These are phyloP conservation scores for Malus domestica DNA, from an alignment of 306 rosid species.

Conservation along the genomic window DNA sequence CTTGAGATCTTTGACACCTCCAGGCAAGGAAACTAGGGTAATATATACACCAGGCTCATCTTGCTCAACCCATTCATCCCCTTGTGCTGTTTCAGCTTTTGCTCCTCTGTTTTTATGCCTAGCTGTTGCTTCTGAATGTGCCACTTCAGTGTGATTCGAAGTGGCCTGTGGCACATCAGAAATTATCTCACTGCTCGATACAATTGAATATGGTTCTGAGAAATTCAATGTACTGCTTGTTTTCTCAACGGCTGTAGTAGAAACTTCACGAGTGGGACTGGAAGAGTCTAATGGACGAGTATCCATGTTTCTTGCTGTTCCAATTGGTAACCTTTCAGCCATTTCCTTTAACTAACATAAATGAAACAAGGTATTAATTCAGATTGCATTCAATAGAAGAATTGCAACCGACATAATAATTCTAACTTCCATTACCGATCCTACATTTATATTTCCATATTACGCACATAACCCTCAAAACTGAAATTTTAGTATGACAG, in stretches of 20 bases:
- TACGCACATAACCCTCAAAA: neutral
- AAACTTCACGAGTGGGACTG: slow-evolving; percentile 39
- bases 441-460: neutral
- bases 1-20: slow-evolving; percentile 78
- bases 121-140: slow-evolving; percentile 40
- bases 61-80: slow-evolving; percentile 91
- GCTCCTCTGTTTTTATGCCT: slow-evolving; percentile 57
- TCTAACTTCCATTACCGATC: neutral
- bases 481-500: neutral
- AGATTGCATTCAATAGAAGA: neutral
- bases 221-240: slow-evolving; percentile 18
- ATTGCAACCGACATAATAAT: neutral
- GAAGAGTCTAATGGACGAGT: slow-evolving; percentile 41
- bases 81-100: slow-evolving; percentile 17
- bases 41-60: slow-evolving; percentile 93
- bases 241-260: slow-evolving; percentile 43
- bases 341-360: slow-evolving; percentile 58
- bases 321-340: slow-evolving; percentile 87
- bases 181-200: slow-evolving; percentile 37
- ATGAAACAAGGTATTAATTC: neutral
- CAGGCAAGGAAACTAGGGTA: slow-evolving; percentile 69
- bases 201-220: slow-evolving; percentile 49
- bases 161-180: slow-evolving; percentile 42
- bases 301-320: slow-evolving; percentile 46
- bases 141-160: slow-evolving; percentile 36